phyloP scores from a whole-genome alignment of 805 yeast species.

The Kuraishia molischiana region DNA sequence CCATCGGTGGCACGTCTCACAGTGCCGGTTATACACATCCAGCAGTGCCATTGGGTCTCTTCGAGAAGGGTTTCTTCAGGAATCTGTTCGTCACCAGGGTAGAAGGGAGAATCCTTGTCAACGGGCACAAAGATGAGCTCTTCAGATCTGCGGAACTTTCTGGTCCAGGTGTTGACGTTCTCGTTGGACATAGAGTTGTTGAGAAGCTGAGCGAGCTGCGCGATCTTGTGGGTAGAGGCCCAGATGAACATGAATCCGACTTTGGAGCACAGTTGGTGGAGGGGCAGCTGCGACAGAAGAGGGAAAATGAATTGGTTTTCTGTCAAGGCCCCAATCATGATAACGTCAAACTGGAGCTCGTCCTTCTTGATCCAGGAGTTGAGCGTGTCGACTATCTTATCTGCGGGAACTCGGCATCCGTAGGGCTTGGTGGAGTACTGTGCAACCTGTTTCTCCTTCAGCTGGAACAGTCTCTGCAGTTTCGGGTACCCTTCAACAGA shows the following conservation, averaged over 20 bases:
- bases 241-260: constrained; percentile 85
- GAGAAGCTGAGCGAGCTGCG: constrained; percentile 46
- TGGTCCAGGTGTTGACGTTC: constrained; percentile 26
- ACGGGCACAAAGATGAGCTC: constrained; percentile 77
- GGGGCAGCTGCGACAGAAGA: constrained; percentile 53
- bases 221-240: constrained; percentile 71
- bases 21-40: constrained; percentile 97
- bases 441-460: constrained; percentile 51
- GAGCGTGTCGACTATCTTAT: constrained; percentile 46
- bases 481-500: constrained; percentile 85
- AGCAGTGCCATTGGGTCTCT: constrained; percentile 89
- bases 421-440: constrained; percentile 50
- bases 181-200: constrained; percentile 28
- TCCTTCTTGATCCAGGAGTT: constrained; percentile 51
- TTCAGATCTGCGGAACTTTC: constrained; percentile 77
- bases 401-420: constrained; percentile 48
- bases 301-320: constrained; percentile 65
- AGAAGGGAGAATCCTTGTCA: constrained; percentile 53
- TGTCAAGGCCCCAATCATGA: constrained; percentile 82
- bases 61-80: constrained; percentile 44
- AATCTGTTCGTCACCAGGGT: constrained; percentile 37
- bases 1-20: constrained; percentile 78
- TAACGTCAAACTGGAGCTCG: constrained; percentile 69
- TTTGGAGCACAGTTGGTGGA: constrained; percentile 64
- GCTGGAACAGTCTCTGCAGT: constrained; percentile 52